Conservation (phyloP, 495 filamentous ascomycete species). For the Daldinia grandis region DNA sequence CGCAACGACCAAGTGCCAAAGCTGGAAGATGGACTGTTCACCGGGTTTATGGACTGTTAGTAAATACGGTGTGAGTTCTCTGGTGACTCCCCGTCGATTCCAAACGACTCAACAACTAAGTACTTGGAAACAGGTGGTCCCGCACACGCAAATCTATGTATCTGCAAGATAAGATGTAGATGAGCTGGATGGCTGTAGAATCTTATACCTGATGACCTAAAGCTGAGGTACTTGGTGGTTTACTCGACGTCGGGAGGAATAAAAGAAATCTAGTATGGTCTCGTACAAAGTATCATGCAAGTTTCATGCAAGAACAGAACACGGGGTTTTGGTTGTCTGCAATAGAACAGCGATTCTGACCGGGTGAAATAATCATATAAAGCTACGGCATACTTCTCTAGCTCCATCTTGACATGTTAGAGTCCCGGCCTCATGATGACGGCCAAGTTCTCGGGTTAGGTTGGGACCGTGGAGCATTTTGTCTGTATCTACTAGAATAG, state of each 20-base stretch:
- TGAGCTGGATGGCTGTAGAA: neutral
- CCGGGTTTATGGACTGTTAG: constrained; percentile 1
- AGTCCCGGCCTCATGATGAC: constrained; percentile 9
- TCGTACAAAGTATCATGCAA: constrained; percentile 15
- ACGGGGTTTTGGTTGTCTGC: constrained; percentile 14
- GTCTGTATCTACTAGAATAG: constrained; percentile 21
- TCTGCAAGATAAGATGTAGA: neutral
- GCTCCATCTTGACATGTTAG: constrained; percentile 26
- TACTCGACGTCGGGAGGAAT: neutral
- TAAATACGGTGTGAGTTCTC: constrained; percentile 1
- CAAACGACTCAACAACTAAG: neutral
- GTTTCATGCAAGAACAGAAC: constrained; percentile 22
- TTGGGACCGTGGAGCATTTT: constrained; percentile 22
- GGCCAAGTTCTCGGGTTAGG: constrained; percentile 21
- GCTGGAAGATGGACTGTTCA: neutral
- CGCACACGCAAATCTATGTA: neutral
- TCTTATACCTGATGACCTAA: neutral
- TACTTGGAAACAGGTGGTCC: neutral
- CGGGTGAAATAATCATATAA: constrained; percentile 18
- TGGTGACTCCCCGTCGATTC: constrained; percentile 7
- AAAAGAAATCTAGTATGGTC: constrained; percentile 3
- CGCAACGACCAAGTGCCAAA: neutral
- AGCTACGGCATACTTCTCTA: constrained; percentile 8
- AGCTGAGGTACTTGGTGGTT: neutral
- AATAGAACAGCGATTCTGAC: constrained; percentile 2